phyloP scores from a whole-genome alignment of 495 filamentous ascomycete species.

The Geopyxis carbonaria region DNA sequence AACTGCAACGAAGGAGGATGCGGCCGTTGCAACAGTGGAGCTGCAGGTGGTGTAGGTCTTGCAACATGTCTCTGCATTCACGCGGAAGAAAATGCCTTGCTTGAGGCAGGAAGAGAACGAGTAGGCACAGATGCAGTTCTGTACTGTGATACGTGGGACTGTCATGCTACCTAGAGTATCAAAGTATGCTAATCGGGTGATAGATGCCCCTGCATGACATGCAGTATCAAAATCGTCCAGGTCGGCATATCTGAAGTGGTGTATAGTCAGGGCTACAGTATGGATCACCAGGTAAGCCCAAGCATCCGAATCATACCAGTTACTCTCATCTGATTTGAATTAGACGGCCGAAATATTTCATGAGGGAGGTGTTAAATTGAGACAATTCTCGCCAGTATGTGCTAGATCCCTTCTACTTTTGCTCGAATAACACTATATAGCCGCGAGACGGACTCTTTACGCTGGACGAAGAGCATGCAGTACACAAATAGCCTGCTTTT shows the following conservation, averaged over 20 bases:
- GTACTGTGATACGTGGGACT: slow-evolving; percentile 70
- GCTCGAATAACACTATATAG: too few species aligned
- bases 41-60: slow-evolving; percentile 51
- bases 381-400: slow-evolving; percentile 70
- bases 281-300: slow-evolving; percentile 49
- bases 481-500: too few species aligned
- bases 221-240: slow-evolving; percentile 92
- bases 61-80: slow-evolving; percentile 86
- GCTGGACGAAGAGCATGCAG: too few species aligned
- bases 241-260: slow-evolving; percentile 92
- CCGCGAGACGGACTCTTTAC: too few species aligned
- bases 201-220: slow-evolving; percentile 89
- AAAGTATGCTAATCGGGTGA: neutral
- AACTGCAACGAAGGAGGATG: slow-evolving; percentile 95
- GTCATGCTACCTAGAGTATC: neutral
- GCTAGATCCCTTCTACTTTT: too few species aligned
- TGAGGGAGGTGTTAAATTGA: slow-evolving; percentile 55
- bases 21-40: slow-evolving; percentile 61
- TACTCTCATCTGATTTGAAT: slow-evolving; percentile 10
- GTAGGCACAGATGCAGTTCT: slow-evolving; percentile 62
- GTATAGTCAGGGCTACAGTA: slow-evolving; percentile 79
- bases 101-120: slow-evolving; percentile 84
- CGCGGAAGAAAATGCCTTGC: slow-evolving; percentile 88
- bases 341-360: slow-evolving; percentile 62
- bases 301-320: neutral